Evolutionary conservation across 768 basidiomycete genomes (phyloP), one percentile per base, ranked within the genome.

Genomic region (Podaxis pistillaris): DNA sequence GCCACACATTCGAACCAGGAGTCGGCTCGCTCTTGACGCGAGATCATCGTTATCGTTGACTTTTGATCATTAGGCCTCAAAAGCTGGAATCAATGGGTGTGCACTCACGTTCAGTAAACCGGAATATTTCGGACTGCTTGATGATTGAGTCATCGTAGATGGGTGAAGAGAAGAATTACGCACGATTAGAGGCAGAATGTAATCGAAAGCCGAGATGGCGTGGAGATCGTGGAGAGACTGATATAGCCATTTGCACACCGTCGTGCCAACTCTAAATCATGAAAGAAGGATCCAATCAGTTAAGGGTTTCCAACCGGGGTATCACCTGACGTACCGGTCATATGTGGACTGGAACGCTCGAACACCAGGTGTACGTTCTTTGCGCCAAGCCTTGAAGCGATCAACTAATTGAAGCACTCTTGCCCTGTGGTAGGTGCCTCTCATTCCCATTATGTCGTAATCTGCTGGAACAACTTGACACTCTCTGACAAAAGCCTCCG

Each of bases 281-380:
- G 9, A 66, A 63, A n/a, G 40, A 52, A 64, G 30, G 22, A 55
- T 15, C 26, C 30, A 46, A 22, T 56, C 55, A 40, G 26, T 26
- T 38, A 24, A 38, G 24, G 49, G 6, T 33, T 13, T 12, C 13
- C 28, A 36, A 62, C 46, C 26, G 19, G 17, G 24, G 24, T 19
- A 38, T 50, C 47, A 50, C 11, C 24, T 60, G 52, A 71, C 79
- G 41, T 70, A 87, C 83, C 88, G 83, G 69, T 96, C 93, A 67
- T 94, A 94, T n/a, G 83, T 87, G 0, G 92, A 94, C 68, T 92
- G 88, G 68, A 92, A 89, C 3, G 92, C 92, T 37, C 88, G 84
- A 26, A 86, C 84, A 3, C 93, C 92, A 19, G 91, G 85, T 4
- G 86, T 71, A 36, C 93, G 84, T 63, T 89, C 83, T 41, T 80